These are phyloP conservation scores for Plasmodium cynomolgi DNA, from an alignment of 169 alveolate genomes.

Conservation along the genomic window DNA sequence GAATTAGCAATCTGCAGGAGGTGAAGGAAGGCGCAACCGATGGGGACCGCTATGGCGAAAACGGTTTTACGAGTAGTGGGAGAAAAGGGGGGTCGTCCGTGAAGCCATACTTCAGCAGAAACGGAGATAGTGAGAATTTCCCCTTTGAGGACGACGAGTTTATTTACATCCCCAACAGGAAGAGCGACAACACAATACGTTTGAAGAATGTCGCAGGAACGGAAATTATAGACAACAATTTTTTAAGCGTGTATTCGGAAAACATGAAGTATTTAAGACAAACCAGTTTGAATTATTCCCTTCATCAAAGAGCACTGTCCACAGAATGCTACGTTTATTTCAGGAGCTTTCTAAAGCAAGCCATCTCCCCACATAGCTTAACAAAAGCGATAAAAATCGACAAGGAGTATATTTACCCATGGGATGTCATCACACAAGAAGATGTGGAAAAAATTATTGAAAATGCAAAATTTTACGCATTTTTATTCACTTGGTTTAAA, in stretches of 20 bases:
- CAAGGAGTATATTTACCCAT: slow-evolving; percentile 66
- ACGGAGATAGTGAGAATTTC: neutral
- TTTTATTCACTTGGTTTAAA: slow-evolving; percentile 64
- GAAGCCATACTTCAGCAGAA: neutral
- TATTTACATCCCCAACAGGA: slow-evolving; percentile 24
- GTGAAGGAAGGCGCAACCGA: neutral
- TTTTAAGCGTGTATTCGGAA: slow-evolving; percentile 40
- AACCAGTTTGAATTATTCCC: slow-evolving; percentile 39
- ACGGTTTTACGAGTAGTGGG: neutral
- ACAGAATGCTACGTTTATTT: slow-evolving; percentile 69
- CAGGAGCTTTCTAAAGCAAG: slow-evolving; percentile 56
- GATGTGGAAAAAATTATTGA: slow-evolving; percentile 48
- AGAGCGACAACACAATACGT: slow-evolving; percentile 48
- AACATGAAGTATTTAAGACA: slow-evolving; percentile 63
- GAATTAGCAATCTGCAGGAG: neutral
- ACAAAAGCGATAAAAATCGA: slow-evolving; percentile 66
- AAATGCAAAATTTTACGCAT: slow-evolving; percentile 51
- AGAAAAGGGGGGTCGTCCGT: neutral
- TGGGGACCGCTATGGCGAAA: neutral
- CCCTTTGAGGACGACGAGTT: slow-evolving; percentile 19
- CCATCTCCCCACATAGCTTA: slow-evolving; percentile 64
- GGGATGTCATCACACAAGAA: slow-evolving; percentile 65
- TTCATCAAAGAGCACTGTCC: slow-evolving; percentile 39
- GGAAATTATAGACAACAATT: slow-evolving; percentile 48
- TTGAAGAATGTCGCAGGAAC: slow-evolving; percentile 36